Evolutionary conservation across 1,284 basidiomycete species (phyloP), one percentile per base, ranked within the genome.

Genomic region (Kalmanozyma brasiliensis): DNA sequence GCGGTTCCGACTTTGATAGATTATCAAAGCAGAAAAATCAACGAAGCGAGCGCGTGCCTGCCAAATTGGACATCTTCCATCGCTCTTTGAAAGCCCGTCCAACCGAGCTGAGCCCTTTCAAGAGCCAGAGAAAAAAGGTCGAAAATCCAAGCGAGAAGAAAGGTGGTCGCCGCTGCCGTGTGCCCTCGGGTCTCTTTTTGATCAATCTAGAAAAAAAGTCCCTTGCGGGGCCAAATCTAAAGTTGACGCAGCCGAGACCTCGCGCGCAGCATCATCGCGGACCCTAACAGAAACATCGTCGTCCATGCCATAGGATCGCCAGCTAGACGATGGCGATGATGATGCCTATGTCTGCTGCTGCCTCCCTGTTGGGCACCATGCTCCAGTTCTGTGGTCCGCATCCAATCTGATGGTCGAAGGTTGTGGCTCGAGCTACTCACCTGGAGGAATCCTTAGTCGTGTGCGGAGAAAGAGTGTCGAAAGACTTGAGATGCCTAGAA

Each of bases 31-130:
- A 49, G 33, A 23, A 36, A 8, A 9, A 13, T 16, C 6, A 16
- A n/a, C 26, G 22, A 3, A 17, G 20, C 22, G 17, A 33, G 26
- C n/a, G n/a, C n/a, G 9, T 24, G 11, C 23, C n/a, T 37, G 34
- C 45, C 19, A 37, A 47, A 36, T 13, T 23, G 34, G 34, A 37
- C 34, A 34, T 11, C 26, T 13, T 32, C 37, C 30, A 19, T 26
- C 34, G 4, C n/a, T 6, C 5, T 24, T 34, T 52, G 49, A 44
- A 52, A 47, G 49, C 49, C 57, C 38, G 45, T 49, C 33, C 33
- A 17, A 48, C 40, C 33, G 49, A 52, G 40, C 24, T 40, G 49
- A 60, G 46, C 44, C n/a, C n/a, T 60, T 60, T 60, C 49, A 60
- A 33, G 40, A 34, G 52, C 30, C 36, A 45, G 24, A 23, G 32